phyloP scores from a whole-genome alignment of 1,284 basidiomycete genomes.

The Ceraceosorus guamensis region DNA sequence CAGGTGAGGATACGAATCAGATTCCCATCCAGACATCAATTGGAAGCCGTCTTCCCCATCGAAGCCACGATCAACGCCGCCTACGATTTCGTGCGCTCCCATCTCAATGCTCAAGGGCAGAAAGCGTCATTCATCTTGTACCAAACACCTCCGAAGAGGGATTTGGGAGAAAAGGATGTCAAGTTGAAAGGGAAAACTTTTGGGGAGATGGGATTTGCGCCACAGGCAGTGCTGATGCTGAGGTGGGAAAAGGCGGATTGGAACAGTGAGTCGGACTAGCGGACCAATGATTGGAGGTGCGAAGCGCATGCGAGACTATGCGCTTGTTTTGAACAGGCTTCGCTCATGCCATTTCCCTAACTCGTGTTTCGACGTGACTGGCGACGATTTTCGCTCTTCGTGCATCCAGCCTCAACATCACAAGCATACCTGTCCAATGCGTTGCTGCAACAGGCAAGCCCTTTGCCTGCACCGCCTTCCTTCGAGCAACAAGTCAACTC shows the following conservation, averaged over 20 bases:
- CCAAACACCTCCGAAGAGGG: slow-evolving; percentile 70
- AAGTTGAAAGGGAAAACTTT: slow-evolving; percentile 62
- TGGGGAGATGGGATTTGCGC: slow-evolving; percentile 65
- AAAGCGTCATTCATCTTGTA: slow-evolving; percentile 72
- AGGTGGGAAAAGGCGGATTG: slow-evolving; percentile 65
- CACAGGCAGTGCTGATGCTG: slow-evolving; percentile 68
- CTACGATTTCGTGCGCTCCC: slow-evolving; percentile 72
- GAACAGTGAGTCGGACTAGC: slow-evolving; percentile 59
- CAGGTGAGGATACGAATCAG: slow-evolving; percentile 73
- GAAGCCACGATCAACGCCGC: slow-evolving; percentile 68
- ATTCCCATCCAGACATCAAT: slow-evolving; percentile 70
- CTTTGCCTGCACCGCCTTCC: slow-evolving; percentile 9
- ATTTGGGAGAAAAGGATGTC: slow-evolving; percentile 69
- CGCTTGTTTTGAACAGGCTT: background rate
- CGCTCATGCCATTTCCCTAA: background rate
- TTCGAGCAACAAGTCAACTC: no score
- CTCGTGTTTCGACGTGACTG: slow-evolving; percentile 1
- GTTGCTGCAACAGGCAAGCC: slow-evolving; percentile 2
- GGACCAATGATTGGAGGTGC: slow-evolving; percentile 37
- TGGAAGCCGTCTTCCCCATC: slow-evolving; percentile 72
- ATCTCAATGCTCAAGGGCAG: slow-evolving; percentile 64
- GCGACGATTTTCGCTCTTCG: slow-evolving; percentile 4
- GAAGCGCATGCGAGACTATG: background rate
- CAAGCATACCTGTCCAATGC: slow-evolving; percentile 8
- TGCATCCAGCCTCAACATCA: background rate